A percentile compares a stretch with the other conserved stretches of the same genome.
Evolutionary conservation across 345 rosid genomes (phyloP).

Genomic region (Camelina laxa): DNA sequence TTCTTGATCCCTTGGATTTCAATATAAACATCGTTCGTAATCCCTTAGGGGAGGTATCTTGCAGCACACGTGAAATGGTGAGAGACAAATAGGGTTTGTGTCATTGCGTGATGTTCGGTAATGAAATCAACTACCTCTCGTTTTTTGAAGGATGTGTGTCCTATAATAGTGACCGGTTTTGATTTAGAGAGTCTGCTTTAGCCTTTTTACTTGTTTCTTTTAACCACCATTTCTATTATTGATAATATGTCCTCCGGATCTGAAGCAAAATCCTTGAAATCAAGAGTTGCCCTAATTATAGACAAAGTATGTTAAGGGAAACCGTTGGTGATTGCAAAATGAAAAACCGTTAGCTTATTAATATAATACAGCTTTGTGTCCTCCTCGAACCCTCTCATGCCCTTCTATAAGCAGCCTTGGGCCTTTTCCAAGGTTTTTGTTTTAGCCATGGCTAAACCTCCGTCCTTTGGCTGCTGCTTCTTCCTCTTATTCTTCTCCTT

Average conservation of each 20-base stretch:
- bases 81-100: conserved; percentile 27
- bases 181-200: conserved; percentile 21
- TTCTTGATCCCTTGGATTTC: not conserved
- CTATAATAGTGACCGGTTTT: conserved; percentile 40
- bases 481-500: conserved; percentile 43
- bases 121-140: conserved; percentile 18
- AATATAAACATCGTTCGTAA: not conserved
- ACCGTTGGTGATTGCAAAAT: conserved; percentile 28
- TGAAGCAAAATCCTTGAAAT: conserved; percentile 32
- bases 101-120: conserved; percentile 28
- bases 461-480: conserved; percentile 60
- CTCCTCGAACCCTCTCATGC: conserved; percentile 39
- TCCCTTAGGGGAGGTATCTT: conserved; percentile 3
- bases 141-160: conserved; percentile 29
- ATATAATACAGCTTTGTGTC: conserved; percentile 37
- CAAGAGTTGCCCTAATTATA: conserved; percentile 36
- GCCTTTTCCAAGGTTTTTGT: conserved; percentile 58
- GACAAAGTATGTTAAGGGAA: conserved; percentile 31
- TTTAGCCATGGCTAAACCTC: conserved; percentile 51
- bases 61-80: conserved; percentile 15
- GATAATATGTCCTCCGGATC: conserved; percentile 26
- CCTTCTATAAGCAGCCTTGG: conserved; percentile 76
- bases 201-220: conserved; percentile 25
- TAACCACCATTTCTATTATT: conserved; percentile 38
- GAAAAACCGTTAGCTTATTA: conserved; percentile 36